Conservation (phyloP, 2,329 filamentous ascomycete species). For the Gaeumannomyces sp. region DNA sequence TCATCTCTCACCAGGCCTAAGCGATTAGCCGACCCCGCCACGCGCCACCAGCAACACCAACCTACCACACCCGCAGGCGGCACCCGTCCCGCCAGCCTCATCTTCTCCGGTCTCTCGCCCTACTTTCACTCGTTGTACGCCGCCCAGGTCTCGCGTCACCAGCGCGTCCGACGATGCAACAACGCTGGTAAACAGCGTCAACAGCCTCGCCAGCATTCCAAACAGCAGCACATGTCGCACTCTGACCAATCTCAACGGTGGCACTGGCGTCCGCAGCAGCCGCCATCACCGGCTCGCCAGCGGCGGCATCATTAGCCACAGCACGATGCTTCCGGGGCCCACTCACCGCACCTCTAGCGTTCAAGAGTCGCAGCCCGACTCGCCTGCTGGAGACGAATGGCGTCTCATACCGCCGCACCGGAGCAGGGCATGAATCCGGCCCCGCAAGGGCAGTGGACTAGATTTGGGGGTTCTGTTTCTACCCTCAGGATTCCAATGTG, state of each 20-base stretch:
- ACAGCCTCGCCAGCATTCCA: constrained; percentile 6
- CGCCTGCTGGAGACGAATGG: background rate
- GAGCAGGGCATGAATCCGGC: background rate
- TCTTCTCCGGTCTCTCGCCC: background rate
- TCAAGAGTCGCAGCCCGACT: background rate
- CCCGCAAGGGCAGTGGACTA: background rate
- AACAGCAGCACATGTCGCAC: background rate
- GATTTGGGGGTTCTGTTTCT: background rate
- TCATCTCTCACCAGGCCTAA: background rate
- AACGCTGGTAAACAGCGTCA: constrained; percentile 8
- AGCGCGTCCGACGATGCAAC: constrained; percentile 1
- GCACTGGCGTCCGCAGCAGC: background rate
- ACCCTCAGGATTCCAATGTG: background rate
- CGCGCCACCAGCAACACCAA: background rate
- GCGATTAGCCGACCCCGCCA: background rate
- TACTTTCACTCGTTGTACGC: background rate
- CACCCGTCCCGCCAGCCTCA: background rate
- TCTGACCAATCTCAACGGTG: background rate
- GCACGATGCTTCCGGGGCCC: background rate
- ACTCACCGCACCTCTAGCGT: background rate
- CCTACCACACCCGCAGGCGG: background rate
- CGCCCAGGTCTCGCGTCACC: background rate
- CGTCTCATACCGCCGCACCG: background rate
- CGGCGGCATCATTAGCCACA: background rate
- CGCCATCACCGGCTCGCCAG: background rate